Base-by-base conservation (phyloP, 805 yeast genomes). In the Candida oleophila region DNA sequence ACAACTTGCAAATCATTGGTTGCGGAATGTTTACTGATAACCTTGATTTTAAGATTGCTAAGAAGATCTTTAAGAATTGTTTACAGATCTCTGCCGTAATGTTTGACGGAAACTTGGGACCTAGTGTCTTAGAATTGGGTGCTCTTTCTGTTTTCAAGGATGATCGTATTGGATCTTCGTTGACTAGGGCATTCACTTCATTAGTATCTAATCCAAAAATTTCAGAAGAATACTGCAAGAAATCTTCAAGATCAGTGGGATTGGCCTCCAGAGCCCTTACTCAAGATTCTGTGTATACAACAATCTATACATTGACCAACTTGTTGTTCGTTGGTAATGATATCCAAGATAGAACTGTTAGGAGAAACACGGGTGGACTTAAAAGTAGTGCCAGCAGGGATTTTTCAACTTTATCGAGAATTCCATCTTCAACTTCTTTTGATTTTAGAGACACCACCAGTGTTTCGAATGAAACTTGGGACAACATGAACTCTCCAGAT, bases 281-380 rank as follows among this genome's bases (percentile, higher is more conserved):
- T 16, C 92, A 89, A 58, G 97, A 90, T 59, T 81, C 88, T 1
- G 83, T 87, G 19, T 87, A 90, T 7, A 84, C 96, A 5, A 79
- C 92, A 1, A 82, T 94, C 43, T 94, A 94, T 65, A 83, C 95
- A 0, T 73, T 92, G 52, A 81, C 87, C 16, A 94, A 94, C 60
- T 63, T 87, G 49, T 66, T 92, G 28, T 78, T 84, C 43, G 78
- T 74, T 44, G 83, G 77, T 14, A 78, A 66, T 49, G 77, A 68
- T 55, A 49, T 60, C n/a, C 65, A 54, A 42, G 53, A 58, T 5
- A 55, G 65, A 40, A 50, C 51, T 22, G 42, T 48, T 35, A 54
- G 62, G 42, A 52, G 76, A 64, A 39, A 39, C 41, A 14, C 41
- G 38, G 39, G 16, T 47, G 21, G 16, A 4, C 32, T 34, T 22